Evolutionary conservation across 2,329 filamentous ascomycete genomes (phyloP), one percentile per base, ranked within the genome.

Genomic region (Clonostachys solani): DNA sequence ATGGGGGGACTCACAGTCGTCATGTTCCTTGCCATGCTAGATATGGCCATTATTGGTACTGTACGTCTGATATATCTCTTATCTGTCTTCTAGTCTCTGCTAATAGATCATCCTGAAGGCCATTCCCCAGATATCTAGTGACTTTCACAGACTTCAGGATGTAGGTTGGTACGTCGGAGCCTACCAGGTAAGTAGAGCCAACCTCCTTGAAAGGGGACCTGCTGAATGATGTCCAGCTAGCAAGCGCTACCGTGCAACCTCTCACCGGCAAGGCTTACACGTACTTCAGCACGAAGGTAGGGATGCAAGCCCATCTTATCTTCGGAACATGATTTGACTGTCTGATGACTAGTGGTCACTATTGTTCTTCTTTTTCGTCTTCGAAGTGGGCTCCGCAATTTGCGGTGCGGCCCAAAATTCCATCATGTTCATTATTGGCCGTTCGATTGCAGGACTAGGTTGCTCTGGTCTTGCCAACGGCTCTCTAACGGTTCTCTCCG

Each of bases 81-180:
- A 35, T 17, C 13, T 12, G 16, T 18, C 33, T 45, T 29, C 23
- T 29, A 29, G n/a, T 8, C 19, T 9, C 2, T 15, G 7, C 40
- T 42, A 19, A 17, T 6, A 15, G 13, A 12, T 17, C 13, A 9
- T 7, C 6, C 23, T 29, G 9, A 7, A 67, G 64, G 66, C 73
- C 3, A 65, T 74, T 42, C 73, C 73, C 1, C 56, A 61, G 40
- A 78, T 79, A 49, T 77, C 74, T 1, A 71, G 63, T 45, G 63
- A 71, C 23, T 74, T 76, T 57, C 65, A 75, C 45, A 66, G 68
- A 12, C 60, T 79, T 1, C 56, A 63, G 10, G 75, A 80, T 52
- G 68, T 80, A 8, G 76, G 75, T 18, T 80, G 77, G 77, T 80
- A 80, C 51, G 69, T 66, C 2, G 69, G 69, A 40, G 71, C 71